Conservation (phyloP, 2,329 filamentous ascomycete genomes). For the Neoscytalidium dimidiatum region DNA sequence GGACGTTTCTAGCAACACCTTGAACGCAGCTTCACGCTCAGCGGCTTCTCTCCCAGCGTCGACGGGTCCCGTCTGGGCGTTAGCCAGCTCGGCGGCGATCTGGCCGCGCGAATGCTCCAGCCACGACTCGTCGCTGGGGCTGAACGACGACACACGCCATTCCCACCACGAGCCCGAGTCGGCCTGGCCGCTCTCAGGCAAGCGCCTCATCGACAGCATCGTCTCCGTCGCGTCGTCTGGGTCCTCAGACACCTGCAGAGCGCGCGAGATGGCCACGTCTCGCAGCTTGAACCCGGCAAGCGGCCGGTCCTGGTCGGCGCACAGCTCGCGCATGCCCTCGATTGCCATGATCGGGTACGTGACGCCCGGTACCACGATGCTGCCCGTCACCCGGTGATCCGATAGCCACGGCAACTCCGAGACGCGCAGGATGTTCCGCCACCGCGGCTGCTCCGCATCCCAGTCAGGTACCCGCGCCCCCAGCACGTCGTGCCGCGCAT, state of each 20-base stretch:
- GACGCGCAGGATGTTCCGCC: constrained; percentile 28
- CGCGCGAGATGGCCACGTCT: background rate
- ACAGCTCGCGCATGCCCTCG: background rate
- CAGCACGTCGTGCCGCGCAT: constrained; percentile 24
- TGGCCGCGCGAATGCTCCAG: background rate
- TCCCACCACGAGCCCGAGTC: background rate
- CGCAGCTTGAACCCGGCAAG: background rate
- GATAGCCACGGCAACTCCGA: constrained; percentile 28
- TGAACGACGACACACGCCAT: background rate
- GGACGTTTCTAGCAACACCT: background rate
- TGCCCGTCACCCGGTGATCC: constrained; percentile 12
- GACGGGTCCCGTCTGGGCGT: background rate
- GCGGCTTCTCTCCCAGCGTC: background rate
- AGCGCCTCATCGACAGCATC: background rate
- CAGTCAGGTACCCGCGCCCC: constrained; percentile 23
- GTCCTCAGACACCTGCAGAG: background rate
- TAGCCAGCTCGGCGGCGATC: background rate
- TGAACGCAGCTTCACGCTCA: background rate
- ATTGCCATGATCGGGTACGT: background rate
- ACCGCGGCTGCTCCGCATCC: constrained; percentile 25
- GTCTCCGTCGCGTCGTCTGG: background rate
- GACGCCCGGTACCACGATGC: background rate
- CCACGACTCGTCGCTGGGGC: background rate
- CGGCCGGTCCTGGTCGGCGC: background rate
- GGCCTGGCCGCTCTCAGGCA: background rate